Base-by-base conservation (phyloP, 2,329 filamentous ascomycete genomes). In the Phyllosticta citrichinensis region DNA sequence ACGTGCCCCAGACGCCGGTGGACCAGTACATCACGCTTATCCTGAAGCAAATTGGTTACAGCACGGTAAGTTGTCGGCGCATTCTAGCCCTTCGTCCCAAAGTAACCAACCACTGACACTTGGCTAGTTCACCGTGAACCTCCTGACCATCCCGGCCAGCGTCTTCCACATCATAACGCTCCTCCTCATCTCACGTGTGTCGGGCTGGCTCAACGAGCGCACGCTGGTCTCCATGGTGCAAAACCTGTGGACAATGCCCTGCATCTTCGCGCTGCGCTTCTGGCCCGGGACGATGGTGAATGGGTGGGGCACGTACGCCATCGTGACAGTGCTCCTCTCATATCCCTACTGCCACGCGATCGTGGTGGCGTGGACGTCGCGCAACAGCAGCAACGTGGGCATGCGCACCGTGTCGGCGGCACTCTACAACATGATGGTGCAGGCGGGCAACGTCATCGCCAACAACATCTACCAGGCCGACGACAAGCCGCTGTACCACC, bases 221-320 rank as follows among this genome's bases (percentile, higher is more conserved):
- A 70, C 79, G 2, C 69, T 83, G 1, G 71, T 81, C 14, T 71
- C 77, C 17, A 74, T 80, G 40, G 71, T 78, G 3, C 80, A 78
- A 51, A 72, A 85, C 61, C 64, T 87, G 8, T 88, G 85, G 85
- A 75, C 79, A 2, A 71, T 87, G 3, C 84, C 84, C 0, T 82
- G 83, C 63, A 66, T 88, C 40, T 69, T 86, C 30, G 77, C 79
- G 0, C 72, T 85, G 2, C 71, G 71, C 65, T 77, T 64, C 58
- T 80, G 79, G 76, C 74, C 76, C 0, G 75, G 75, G 2, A 64
- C 74, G 0, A 70, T 76, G 63, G 65, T 69, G 3, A 74, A 78
- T 55, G 67, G 72, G 2, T 84, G 82, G 82, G 74, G 75, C 0
- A 81, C 79, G 0, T 85, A 80, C 62, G 77, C 75, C 0, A 66